phyloP scores from a whole-genome alignment of 75 land plant species.

The Cunninghamia lanceolata region DNA sequence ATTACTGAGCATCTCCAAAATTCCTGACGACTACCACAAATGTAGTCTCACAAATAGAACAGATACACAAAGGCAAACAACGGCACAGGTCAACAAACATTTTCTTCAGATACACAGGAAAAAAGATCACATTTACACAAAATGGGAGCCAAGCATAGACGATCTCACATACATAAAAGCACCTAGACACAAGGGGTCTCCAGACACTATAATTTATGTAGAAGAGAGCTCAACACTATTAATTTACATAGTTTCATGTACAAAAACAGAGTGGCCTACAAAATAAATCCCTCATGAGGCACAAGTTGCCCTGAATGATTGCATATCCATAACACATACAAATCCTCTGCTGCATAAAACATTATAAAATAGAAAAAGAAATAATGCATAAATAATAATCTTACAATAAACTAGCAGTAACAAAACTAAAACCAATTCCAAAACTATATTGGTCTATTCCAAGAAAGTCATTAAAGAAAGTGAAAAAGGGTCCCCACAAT shows the following conservation, averaged over 20 bases:
- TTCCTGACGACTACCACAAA: slow-evolving; percentile 15
- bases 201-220: neutral
- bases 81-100: slow-evolving; percentile 6
- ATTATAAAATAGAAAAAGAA: neutral
- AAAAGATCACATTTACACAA: neutral
- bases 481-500: neutral
- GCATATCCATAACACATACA: neutral
- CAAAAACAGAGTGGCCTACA: neutral
- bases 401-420: neutral
- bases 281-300: neutral
- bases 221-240: neutral
- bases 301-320: neutral
- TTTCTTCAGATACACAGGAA: slow-evolving; percentile 1
- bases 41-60: slow-evolving; percentile 14
- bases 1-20: slow-evolving; percentile 9
- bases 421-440: neutral
- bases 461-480: neutral
- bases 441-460: neutral
- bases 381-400: neutral
- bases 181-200: slow-evolving; percentile 2
- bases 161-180: neutral
- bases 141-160: neutral
- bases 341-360: neutral
- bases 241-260: neutral
- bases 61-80: slow-evolving; percentile 5